Evolutionary conservation across 305 asterid genomes (phyloP).

Genomic region (Ilex paraguariensis): DNA sequence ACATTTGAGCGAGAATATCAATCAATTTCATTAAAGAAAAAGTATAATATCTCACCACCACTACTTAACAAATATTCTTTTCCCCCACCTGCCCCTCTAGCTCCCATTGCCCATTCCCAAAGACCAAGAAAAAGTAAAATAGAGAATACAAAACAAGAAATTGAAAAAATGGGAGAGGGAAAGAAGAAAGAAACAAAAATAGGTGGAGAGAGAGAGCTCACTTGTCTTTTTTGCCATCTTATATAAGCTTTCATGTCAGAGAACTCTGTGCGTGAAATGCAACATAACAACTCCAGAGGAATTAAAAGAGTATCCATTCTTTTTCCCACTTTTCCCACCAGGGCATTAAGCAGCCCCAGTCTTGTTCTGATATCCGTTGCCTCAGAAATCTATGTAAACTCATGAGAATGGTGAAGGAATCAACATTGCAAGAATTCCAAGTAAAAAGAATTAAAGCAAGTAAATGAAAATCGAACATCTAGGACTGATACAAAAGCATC

Average conservation of each 20-base stretch:
- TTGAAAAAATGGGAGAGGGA: constrained; percentile 2
- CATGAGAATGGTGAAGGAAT: constrained; percentile 20
- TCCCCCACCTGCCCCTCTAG: background rate
- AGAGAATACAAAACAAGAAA: background rate
- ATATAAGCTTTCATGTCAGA: constrained; percentile 93
- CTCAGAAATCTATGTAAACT: constrained; percentile 70
- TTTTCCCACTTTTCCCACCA: constrained; percentile 96
- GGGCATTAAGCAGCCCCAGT: constrained; percentile 86
- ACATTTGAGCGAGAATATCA: too few relatives aligned
- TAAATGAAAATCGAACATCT: too few relatives aligned
- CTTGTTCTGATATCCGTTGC: constrained; percentile 90
- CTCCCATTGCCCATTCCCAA: background rate
- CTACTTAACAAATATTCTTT: background rate
- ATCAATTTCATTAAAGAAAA: too few relatives aligned
- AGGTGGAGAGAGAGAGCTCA: constrained; percentile 39
- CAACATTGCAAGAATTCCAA: too few relatives aligned
- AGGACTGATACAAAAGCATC: too few relatives aligned
- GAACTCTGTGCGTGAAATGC: constrained; percentile 92
- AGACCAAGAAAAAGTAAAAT: constrained; percentile 4
- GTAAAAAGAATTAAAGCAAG: too few relatives aligned
- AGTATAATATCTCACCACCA: constrained; percentile 7
- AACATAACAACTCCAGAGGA: constrained; percentile 85
- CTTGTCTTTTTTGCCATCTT: constrained; percentile 99
- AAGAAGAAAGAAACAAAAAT: background rate
- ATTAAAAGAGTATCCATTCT: constrained; percentile 93